Evolutionary conservation across 2,329 filamentous ascomycete genomes (phyloP), one percentile per base, ranked within the genome.

Genomic region (Ophiostoma fasciatum): DNA sequence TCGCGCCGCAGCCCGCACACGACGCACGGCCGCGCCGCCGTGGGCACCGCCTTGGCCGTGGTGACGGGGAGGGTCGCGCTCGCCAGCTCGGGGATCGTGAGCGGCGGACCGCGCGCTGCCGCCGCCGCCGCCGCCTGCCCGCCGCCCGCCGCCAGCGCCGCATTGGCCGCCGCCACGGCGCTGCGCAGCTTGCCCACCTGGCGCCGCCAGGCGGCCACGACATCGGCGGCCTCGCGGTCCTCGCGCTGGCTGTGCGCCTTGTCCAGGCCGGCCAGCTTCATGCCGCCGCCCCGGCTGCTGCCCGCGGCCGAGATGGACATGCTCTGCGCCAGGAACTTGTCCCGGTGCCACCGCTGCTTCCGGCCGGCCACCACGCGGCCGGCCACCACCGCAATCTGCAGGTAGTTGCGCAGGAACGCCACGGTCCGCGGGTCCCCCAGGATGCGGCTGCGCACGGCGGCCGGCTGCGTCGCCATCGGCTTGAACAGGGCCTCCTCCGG

Each of bases 221-320:
- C 74, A 51, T 94, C 87, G 7, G 78, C 71, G 1, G 76, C 80
- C 57, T 94, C 85, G 45, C 85, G 72, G 45, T 93, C 81, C 59
- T 94, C 88, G 39, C 83, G 79, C 18, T 72, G 66, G n/a, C 71
- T 66, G 54, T 94, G 85, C 4, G 75, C 71, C 57, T 81, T 88
- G 57, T 94, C 87, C 28, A 96, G 64, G 11, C 83, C 80, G 1
- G 79, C 73, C 15, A 96, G 70, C 57, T 94, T 96, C 88, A 96
- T 94, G 9, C 55, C 55, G 5, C 87, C 77, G 4, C 88, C 77
- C 48, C 82, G 83, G 36, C 75, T 71, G 4, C 76, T 78, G 27
- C 41, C 43, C 3, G 77, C 71, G 3, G 48, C 50, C 1, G 83
- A 82, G 42, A 96, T 93, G 38, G 80, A 76, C 82, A 93, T 94